These are phyloP conservation scores for Boletus chippewaensis DNA, from an alignment of 1,284 basidiomycete genomes.

Conservation along the genomic window DNA sequence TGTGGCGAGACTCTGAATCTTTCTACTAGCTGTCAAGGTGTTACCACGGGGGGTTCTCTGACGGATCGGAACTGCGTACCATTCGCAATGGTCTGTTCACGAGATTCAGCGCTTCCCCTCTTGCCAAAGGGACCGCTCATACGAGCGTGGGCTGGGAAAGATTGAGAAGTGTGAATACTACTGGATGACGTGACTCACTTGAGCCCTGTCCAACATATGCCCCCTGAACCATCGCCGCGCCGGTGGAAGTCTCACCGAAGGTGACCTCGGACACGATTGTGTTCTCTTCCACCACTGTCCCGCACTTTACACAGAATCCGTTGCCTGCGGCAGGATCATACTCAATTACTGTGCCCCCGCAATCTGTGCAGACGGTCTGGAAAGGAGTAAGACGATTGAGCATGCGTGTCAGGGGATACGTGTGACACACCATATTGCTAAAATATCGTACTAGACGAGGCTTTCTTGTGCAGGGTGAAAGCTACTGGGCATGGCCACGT, in stretches of 20 bases:
- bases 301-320: conserved; percentile 79
- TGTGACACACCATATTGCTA: conserved; percentile 19
- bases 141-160: conserved; percentile 60
- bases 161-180: conserved; percentile 1
- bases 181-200: conserved; percentile 51
- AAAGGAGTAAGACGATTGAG: background rate
- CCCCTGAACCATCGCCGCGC: conserved; percentile 93
- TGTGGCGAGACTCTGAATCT: conserved; percentile 76
- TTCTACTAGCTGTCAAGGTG: conserved; percentile 57
- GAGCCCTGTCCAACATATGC: conserved; percentile 90
- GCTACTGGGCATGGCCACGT: conserved; percentile 5
- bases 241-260: conserved; percentile 89
- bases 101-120: conserved; percentile 66
- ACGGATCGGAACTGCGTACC: conserved; percentile 41
- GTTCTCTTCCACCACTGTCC: conserved; percentile 89
- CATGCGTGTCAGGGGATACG: no score
- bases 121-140: conserved; percentile 78
- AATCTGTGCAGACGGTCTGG: conserved; percentile 56
- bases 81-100: conserved; percentile 86
- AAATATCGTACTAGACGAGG: background rate
- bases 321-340: conserved; percentile 77
- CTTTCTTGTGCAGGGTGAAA: background rate
- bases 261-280: conserved; percentile 90
- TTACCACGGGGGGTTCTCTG: background rate
- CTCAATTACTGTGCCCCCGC: conserved; percentile 75